phyloP scores from a whole-genome alignment of 192 early-diverging fungal species.

The Phlyctochytrium bullatum region DNA sequence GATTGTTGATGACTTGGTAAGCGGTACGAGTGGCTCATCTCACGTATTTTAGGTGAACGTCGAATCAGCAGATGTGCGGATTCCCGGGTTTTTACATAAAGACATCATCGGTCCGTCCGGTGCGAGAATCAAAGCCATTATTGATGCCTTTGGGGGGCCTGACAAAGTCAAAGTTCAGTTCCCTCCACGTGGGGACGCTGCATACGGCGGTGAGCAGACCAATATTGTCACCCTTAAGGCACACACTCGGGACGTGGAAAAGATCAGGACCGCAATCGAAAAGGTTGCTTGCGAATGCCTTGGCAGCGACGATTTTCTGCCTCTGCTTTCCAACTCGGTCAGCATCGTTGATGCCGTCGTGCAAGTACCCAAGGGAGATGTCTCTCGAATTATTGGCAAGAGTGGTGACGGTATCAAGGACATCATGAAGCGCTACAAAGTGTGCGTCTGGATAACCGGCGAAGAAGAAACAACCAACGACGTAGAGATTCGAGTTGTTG shows the following conservation, averaged over 20 bases:
- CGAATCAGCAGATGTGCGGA: conserved; percentile 54
- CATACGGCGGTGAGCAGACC: conserved; percentile 19
- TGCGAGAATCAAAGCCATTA: conserved; percentile 63
- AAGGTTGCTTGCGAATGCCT: conserved; percentile 32
- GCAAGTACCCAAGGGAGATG: conserved; percentile 39
- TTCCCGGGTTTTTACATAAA: conserved; percentile 75
- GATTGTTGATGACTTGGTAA: conserved; percentile 52
- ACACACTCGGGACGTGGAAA: conserved; percentile 19
- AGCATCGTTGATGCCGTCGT: conserved; percentile 8
- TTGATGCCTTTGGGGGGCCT: conserved; percentile 46
- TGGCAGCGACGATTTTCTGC: conserved; percentile 8
- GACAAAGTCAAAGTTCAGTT: conserved; percentile 50
- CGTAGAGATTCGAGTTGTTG: conserved; percentile 12
- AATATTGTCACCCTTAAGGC: conserved; percentile 38
- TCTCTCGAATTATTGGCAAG: conserved; percentile 28
- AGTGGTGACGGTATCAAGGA: conserved; percentile 34
- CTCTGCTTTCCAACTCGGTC: not conserved
- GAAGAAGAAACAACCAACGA: conserved; percentile 9
- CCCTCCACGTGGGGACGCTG: conserved; percentile 30
- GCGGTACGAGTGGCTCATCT: conserved; percentile 35
- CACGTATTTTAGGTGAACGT: conserved; percentile 45
- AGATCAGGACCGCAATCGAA: conserved; percentile 19
- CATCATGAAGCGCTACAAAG: conserved; percentile 33
- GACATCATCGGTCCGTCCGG: conserved; percentile 81
- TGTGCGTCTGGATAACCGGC: conserved; percentile 33